Evolutionary conservation across 495 filamentous ascomycete species (phyloP).

Genomic region (Penicillium waksmanii): DNA sequence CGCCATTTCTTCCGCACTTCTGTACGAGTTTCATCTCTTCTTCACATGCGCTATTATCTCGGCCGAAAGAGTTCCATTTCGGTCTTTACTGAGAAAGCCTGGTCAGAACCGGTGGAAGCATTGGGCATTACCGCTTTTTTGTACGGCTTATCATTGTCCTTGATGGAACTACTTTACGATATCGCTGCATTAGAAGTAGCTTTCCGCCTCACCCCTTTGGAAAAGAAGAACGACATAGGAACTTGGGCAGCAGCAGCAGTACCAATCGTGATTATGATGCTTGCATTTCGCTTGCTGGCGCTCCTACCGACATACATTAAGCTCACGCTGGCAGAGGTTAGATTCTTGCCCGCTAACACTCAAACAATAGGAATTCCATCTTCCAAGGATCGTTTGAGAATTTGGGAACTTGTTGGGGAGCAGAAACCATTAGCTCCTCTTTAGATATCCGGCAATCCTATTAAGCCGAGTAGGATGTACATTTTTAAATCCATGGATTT

Average conservation of each 20-base stretch:
- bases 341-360: not conserved
- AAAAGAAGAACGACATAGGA: not conserved
- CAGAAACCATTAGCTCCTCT: not conserved
- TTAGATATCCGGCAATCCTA: not conserved
- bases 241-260: not conserved
- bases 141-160: not conserved
- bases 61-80: not conserved
- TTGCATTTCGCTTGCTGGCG: not conserved
- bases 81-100: not conserved
- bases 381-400: not conserved
- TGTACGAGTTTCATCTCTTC: not conserved
- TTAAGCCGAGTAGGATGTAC: not conserved
- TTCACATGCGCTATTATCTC: not conserved
- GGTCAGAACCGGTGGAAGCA: not conserved
- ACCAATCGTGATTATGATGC: not conserved
- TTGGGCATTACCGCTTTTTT: not conserved
- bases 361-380: not conserved
- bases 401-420: not conserved
- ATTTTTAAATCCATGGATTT: too few species aligned
- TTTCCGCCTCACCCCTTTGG: not conserved
- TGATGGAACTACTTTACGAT: not conserved
- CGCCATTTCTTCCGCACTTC: not conserved
- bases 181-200: not conserved
- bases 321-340: not conserved
- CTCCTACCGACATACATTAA: not conserved